Evolutionary conservation across 2,329 filamentous ascomycete genomes (phyloP).

Genomic region (Macrophomina tecta): DNA sequence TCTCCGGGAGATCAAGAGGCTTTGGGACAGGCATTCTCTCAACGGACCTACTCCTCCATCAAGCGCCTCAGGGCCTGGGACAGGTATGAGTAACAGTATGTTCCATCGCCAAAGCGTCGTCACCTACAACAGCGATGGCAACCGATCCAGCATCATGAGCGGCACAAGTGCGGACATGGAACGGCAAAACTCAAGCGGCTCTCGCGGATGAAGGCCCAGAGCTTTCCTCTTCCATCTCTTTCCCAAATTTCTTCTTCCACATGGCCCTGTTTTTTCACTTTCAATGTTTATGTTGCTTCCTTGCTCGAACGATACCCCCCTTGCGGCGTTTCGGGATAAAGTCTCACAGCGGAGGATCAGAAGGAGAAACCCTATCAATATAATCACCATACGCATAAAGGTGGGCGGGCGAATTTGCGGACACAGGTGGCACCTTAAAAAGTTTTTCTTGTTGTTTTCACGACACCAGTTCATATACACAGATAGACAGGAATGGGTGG

Average conservation of each 20-base stretch:
- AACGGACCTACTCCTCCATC: conserved; percentile 31
- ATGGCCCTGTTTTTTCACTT: neutral
- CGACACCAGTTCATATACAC: neutral
- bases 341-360: conserved; percentile 1
- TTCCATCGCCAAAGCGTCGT: conserved; percentile 45
- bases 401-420: neutral
- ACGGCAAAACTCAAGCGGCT: conserved; percentile 25
- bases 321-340: conserved; percentile 19
- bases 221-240: neutral
- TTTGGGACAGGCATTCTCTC: conserved; percentile 70
- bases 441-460: neutral
- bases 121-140: conserved; percentile 45
- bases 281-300: conserved; percentile 13
- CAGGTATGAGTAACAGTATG: conserved; percentile 38
- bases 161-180: conserved; percentile 31
- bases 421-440: neutral
- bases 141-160: conserved; percentile 45
- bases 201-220: conserved; percentile 4
- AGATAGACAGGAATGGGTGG: conserved; percentile 17
- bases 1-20: conserved; percentile 79
- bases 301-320: conserved; percentile 24
- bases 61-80: conserved; percentile 39
- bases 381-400: neutral
- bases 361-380: neutral
- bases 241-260: neutral